Conservation (phyloP, 495 filamentous ascomycete species). For the Penicillium bovifimosum region DNA sequence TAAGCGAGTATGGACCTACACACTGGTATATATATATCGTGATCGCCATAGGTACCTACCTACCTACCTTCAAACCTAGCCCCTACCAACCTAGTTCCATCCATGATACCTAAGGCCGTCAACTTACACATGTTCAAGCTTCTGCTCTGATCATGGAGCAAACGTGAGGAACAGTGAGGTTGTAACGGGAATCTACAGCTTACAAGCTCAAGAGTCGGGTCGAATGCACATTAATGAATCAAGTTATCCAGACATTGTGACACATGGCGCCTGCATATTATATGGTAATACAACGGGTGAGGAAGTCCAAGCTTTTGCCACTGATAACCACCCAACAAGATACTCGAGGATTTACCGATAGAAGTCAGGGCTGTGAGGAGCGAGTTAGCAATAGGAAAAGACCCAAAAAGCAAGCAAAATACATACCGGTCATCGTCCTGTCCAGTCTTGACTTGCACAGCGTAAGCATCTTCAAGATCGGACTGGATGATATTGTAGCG, state of each 20-base stretch:
- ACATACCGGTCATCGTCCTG: conserved; percentile 60
- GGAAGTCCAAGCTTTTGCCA: conserved; percentile 22
- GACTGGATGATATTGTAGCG: conserved; percentile 97
- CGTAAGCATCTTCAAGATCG: conserved; percentile 93
- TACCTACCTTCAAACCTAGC: no score
- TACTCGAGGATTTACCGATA: conserved; percentile 40
- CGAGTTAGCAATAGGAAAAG: conserved; percentile 14
- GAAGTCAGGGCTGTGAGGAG: conserved; percentile 45
- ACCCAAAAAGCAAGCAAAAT: not conserved
- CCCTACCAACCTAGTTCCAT: no score
- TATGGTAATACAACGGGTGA: conserved; percentile 38
- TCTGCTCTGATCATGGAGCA: not conserved
- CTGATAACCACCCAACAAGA: conserved; percentile 8
- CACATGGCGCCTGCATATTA: conserved; percentile 27
- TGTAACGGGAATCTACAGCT: not conserved
- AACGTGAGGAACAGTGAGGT: not conserved
- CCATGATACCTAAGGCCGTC: no score
- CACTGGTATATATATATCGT: no score
- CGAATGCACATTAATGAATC: not conserved
- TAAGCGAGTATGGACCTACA: no score
- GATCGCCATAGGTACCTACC: no score
- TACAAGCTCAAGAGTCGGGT: not conserved
- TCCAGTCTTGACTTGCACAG: conserved; percentile 86
- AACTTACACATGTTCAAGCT: not conserved
- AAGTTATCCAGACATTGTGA: conserved; percentile 17